phyloP scores from a whole-genome alignment of 441 rosid genomes.

The Pelargonium cotyledonis region DNA sequence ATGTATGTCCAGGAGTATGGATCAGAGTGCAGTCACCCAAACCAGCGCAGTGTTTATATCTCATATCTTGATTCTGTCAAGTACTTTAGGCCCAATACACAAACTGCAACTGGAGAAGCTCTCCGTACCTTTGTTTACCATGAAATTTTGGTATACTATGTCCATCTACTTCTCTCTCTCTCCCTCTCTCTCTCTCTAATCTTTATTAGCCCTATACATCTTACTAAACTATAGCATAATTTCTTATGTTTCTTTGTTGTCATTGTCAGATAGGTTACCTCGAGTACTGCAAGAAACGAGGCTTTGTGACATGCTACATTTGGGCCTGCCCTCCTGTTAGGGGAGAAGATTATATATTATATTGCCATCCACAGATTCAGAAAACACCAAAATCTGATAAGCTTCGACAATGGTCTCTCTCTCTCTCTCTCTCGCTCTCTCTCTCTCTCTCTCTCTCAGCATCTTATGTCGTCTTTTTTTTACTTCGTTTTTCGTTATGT shows the following conservation, averaged over 20 bases:
- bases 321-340: conserved; percentile 99
- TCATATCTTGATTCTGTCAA: conserved; percentile 35
- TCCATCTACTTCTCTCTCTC: conserved; percentile 14
- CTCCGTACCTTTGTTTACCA: conserved; percentile 26
- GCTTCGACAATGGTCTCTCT: conserved; percentile 85
- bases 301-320: conserved; percentile 97
- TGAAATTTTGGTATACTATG: conserved; percentile 13
- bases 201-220: conserved; percentile 22
- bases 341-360: conserved; percentile 97
- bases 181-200: conserved; percentile 22
- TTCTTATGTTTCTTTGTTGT: conserved; percentile 4
- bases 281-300: conserved; percentile 96
- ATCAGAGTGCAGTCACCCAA: conserved; percentile 59
- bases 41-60: conserved; percentile 55
- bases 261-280: conserved; percentile 83
- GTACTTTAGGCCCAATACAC: conserved; percentile 31
- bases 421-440: not conserved
- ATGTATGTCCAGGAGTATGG: conserved; percentile 89
- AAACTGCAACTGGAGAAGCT: conserved; percentile 49
- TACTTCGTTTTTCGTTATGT: conserved; percentile 1
- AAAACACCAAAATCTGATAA: conserved; percentile 99
- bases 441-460: not conserved
- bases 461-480: conserved; percentile 5
- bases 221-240: not conserved
- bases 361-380: conserved; percentile 99